phyloP scores from a whole-genome alignment of 306 rosid species.

The Rosa persica region DNA sequence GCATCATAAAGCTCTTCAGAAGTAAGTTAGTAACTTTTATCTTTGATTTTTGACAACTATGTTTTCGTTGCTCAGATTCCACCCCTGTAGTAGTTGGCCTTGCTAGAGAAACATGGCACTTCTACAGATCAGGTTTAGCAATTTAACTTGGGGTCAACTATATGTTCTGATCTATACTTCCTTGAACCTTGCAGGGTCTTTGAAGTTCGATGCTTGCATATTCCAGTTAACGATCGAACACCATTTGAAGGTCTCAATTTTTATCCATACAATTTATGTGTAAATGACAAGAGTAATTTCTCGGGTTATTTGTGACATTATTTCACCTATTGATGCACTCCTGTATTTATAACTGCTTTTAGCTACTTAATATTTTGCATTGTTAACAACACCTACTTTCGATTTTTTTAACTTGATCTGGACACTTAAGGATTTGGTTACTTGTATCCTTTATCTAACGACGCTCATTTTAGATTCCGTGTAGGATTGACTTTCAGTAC shows the following conservation, averaged over 20 bases:
- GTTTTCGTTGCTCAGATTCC: slow-evolving; percentile 1
- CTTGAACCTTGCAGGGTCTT: slow-evolving; percentile 59
- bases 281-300: neutral
- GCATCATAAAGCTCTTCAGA: slow-evolving; percentile 95
- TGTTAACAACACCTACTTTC: too few species aligned
- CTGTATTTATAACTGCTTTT: neutral
- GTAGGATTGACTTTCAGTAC: too few species aligned
- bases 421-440: too few species aligned
- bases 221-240: slow-evolving; percentile 79
- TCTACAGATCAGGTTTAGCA: neutral
- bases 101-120: neutral
- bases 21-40: slow-evolving; percentile 33
- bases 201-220: slow-evolving; percentile 89
- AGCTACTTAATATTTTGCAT: neutral
- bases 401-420: too few species aligned
- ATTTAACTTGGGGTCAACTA: neutral
- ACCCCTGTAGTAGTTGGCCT: neutral
- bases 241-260: slow-evolving; percentile 79
- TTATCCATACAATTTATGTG: neutral
- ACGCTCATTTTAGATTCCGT: too few species aligned
- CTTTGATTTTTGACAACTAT: neutral
- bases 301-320: neutral
- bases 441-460: too few species aligned
- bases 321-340: neutral
- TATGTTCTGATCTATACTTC: slow-evolving; percentile 9